Evolutionary conservation across 352 stramenopile species (phyloP), one percentile per base, ranked within the genome.

Genomic region (Phytopythium aichiense): DNA sequence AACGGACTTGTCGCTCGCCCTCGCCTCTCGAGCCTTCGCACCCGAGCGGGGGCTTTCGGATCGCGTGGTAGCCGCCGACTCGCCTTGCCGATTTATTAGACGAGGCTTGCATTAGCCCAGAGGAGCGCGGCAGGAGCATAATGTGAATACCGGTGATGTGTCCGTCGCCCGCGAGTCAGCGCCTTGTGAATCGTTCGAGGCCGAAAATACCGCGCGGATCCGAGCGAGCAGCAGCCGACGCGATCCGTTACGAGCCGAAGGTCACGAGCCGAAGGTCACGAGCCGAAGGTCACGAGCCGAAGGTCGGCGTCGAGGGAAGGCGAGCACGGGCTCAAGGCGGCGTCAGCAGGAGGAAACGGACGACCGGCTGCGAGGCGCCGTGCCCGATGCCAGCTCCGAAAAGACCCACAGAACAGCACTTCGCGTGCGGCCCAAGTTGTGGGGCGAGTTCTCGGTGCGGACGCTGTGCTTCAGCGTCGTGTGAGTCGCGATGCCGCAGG

Each of bases 271-370:
- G 6, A 20, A 48, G 16, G 15, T 20, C 5, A 18, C 42, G 20
- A 49, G 42, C 42, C 42, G 6, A 20, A 23, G 16, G 15, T 20
- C 5, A 16, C 28, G 28, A 31, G 2, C 28, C 15, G 6, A 20
- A 48, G 16, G 15, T 20, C 5, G 42, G n/a, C 6, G 6, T 48
- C 15, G 18, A 23, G 16, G 15, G 38, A 20, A 40, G 35, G 35
- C 13, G n/a, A 7, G 40, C 40, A 22, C 16, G 7, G 20, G 4
- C 40, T 22, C 20, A 25, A 18, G 22, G 4, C 45, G 13, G 13
- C 46, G 46, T 33, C 46, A 38, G 9, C 1, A 23, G 5, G 48
- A 38, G n/a, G 33, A 57, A 58, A 58, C 53, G 53, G 33, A 43
- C 53, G 35, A 7, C 22, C 52, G n/a, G 52, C 46, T 58, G 33